Conservation (phyloP, 495 filamentous ascomycete species). For the Lepidopterella palustris region DNA sequence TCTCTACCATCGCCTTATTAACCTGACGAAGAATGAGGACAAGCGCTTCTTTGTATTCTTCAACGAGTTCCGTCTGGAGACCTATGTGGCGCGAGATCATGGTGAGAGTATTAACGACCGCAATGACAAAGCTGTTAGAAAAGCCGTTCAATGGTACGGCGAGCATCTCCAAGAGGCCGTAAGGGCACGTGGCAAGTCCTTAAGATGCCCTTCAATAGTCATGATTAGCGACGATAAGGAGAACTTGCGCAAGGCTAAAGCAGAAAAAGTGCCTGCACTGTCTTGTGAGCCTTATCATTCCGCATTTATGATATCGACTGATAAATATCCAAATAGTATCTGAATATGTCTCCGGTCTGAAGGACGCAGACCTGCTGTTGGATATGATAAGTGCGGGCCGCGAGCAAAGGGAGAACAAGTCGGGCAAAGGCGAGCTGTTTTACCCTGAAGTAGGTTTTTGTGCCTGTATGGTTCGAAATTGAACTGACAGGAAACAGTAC, state of each 20-base stretch:
- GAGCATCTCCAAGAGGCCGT: slow-evolving; percentile 63
- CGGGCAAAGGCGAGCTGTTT: slow-evolving; percentile 59
- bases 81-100: slow-evolving; percentile 64
- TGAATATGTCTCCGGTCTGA: slow-evolving; percentile 75
- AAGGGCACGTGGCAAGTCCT: slow-evolving; percentile 46
- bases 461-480: not conserved
- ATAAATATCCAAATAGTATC: slow-evolving; percentile 41
- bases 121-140: slow-evolving; percentile 86
- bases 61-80: slow-evolving; percentile 94
- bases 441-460: slow-evolving; percentile 49
- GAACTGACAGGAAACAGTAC: slow-evolving; percentile 49
- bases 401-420: slow-evolving; percentile 58
- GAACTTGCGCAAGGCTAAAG: slow-evolving; percentile 74
- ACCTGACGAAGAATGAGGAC: slow-evolving; percentile 84
- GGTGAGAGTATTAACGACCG: slow-evolving; percentile 93
- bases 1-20: slow-evolving; percentile 86
- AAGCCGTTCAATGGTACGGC: slow-evolving; percentile 81
- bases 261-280: slow-evolving; percentile 54
- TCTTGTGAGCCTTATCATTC: slow-evolving; percentile 17
- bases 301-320: not conserved
- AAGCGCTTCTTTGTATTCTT: slow-evolving; percentile 99
- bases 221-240: slow-evolving; percentile 91
- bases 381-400: slow-evolving; percentile 85
- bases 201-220: slow-evolving; percentile 66
- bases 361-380: slow-evolving; percentile 76